Percentiles rank a stretch among this genome's conserved stretches.
Evolutionary conservation across 2,329 filamentous ascomycete genomes (phyloP).

Genomic region (Fusarium praegraminearum): DNA sequence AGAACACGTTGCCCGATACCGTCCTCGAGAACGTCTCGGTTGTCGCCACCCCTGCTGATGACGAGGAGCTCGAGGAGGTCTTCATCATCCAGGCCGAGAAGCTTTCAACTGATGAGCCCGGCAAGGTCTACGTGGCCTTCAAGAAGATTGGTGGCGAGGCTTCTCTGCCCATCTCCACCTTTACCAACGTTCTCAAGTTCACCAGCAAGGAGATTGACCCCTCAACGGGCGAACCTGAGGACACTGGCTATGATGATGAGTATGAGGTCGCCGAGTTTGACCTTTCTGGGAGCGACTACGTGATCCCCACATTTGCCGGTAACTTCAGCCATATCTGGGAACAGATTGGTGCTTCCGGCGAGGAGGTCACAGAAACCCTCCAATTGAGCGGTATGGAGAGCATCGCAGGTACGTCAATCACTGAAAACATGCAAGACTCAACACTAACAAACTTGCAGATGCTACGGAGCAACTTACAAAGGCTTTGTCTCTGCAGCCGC

Average conservation of each 20-base stretch:
- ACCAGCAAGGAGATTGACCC: constrained; percentile 98
- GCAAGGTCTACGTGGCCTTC: constrained; percentile 95
- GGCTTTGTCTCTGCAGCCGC: constrained; percentile 87
- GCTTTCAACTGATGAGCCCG: constrained; percentile 85
- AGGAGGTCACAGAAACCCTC: constrained; percentile 91
- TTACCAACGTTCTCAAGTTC: constrained; percentile 95
- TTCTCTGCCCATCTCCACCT: constrained; percentile 81
- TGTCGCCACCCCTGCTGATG: constrained; percentile 81
- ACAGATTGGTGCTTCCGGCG: constrained; percentile 87
- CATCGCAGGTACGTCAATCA: constrained; percentile 78
- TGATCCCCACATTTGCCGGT: constrained; percentile 91
- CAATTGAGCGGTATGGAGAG: constrained; percentile 90
- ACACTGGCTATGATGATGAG: constrained; percentile 94
- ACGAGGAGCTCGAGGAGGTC: constrained; percentile 87
- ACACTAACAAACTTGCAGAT: constrained; percentile 65
- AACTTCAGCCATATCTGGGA: constrained; percentile 98
- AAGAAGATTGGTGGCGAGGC: constrained; percentile 81
- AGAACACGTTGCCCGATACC: constrained; percentile 94
- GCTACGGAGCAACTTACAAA: constrained; percentile 92
- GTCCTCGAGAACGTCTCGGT: constrained; percentile 91
- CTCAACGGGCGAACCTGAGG: constrained; percentile 90
- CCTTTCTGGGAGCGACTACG: constrained; percentile 90
- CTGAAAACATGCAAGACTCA: neutral
- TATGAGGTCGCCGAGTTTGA: constrained; percentile 97
- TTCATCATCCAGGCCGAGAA: constrained; percentile 93